Evolutionary conservation across 306 rosid genomes (phyloP), one percentile per base, ranked within the genome.

Genomic region (Cicer chorassanicum): DNA sequence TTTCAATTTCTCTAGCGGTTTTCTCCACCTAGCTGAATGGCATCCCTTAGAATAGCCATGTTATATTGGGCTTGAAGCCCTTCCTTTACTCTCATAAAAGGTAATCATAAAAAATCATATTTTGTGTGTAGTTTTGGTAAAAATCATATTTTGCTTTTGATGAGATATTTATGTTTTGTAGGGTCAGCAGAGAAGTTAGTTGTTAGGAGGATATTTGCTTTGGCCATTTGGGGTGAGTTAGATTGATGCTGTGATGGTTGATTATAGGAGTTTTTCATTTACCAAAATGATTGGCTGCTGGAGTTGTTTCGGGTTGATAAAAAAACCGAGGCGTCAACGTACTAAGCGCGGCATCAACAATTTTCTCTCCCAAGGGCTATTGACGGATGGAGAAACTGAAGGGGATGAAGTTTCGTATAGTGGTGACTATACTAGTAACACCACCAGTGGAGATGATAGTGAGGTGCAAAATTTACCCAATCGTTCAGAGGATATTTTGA

Each of bases 21-120:
- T 88, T 64, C 82, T 80, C 75, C 98, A 93, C 77, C 85, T 89
- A 79, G 97, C 96, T 18, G 98, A 93, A 81, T 93, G 98, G 98
- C 98, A 93, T 83, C 98, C 98, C 13, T 82, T 91, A 61, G 80
- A 91, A 89, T 89, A 88, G 75, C 87, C 70, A n/a, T 70, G 86
- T 43, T 77, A 71, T 85, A 59, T 74, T 5, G 96, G 97, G 92
- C 88, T 78, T 82, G 81, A 74, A 69, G 88, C 93, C 93, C 89
- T 82, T 84, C 63, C 76, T 29, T 80, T 76, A 71, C 75, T 48
- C 66, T 74, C 75, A 6, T 83, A 56, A 82, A 89, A 84, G 96
- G 96, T 90, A 76, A 83, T 65, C 9, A 42, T 74, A n/a, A 39
- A 45, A 38, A 49, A 54, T 83, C 66, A 66, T 54, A 39, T 57